Evolutionary conservation across 306 rosid genomes (phyloP).

Genomic region (Calophaca sinica): DNA sequence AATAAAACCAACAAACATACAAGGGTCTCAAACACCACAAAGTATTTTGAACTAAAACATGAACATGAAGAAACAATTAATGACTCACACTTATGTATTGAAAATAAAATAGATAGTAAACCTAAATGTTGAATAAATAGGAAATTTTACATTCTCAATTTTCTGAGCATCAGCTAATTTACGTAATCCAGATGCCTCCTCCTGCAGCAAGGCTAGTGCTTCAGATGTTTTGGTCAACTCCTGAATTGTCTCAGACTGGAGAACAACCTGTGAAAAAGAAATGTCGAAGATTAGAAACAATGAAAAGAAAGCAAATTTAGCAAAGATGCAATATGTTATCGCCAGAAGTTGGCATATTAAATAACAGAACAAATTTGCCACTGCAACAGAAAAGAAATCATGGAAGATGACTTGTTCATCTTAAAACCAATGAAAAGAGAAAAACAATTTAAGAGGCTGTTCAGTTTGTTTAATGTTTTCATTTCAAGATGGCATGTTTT

Average conservation of each 20-base stretch:
- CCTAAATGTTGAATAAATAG: neutral
- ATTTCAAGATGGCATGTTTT: neutral
- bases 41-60: neutral
- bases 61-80: neutral
- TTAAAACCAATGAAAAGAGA: neutral
- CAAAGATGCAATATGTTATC: neutral
- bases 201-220: constrained; percentile 72
- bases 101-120: constrained; percentile 26
- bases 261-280: constrained; percentile 71
- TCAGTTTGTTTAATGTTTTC: neutral
- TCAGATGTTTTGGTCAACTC: constrained; percentile 90
- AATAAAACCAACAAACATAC: neutral
- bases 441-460: neutral
- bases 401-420: neutral
- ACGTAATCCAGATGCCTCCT: constrained; percentile 72
- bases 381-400: constrained; percentile 15
- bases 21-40: neutral
- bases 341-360: neutral
- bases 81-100: neutral
- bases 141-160: constrained; percentile 67
- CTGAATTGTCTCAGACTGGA: constrained; percentile 94
- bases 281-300: constrained; percentile 29
- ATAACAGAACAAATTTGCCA: constrained; percentile 17
- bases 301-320: neutral
- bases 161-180: constrained; percentile 63